A percentile compares a stretch with the other conserved stretches of the same genome.
Conservation (phyloP, 805 yeast genomes). For the Wickerhamomyces xylosicus region DNA sequence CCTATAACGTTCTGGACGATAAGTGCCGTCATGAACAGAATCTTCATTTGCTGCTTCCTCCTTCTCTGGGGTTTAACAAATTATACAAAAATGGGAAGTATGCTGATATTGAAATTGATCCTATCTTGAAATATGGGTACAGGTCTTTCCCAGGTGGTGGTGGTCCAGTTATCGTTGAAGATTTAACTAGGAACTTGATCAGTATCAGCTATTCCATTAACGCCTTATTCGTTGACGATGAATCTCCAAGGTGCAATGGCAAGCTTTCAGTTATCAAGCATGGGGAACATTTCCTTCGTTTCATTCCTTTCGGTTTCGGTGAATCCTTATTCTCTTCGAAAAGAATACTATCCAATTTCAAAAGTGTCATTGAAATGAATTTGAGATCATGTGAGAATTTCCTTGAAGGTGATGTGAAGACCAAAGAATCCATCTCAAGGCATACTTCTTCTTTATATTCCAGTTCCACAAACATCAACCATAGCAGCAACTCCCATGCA, state of each 20-base stretch:
- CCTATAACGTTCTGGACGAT: conserved; percentile 40
- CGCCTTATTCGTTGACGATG: conserved; percentile 44
- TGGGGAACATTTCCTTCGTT: conserved; percentile 25
- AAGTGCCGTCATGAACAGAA: conserved; percentile 37
- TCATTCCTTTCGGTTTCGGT: conserved; percentile 29
- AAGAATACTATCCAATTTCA: conserved; percentile 5
- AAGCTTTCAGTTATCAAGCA: conserved; percentile 24
- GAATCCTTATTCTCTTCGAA: conserved; percentile 13
- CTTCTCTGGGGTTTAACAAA: conserved; percentile 29
- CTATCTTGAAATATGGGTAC: conserved; percentile 38
- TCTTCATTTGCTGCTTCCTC: conserved; percentile 28
- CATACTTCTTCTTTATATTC: not conserved
- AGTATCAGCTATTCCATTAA: conserved; percentile 46
- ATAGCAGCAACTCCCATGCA: not conserved
- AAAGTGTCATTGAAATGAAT: conserved; percentile 4
- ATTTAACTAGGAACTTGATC: conserved; percentile 33
- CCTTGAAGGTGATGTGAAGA: not conserved
- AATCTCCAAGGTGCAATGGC: conserved; percentile 12
- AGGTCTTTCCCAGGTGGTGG: conserved; percentile 30
- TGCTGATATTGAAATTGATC: conserved; percentile 21
- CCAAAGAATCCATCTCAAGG: not conserved
- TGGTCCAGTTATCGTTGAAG: conserved; percentile 42
- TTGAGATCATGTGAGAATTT: not conserved
- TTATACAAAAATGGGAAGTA: conserved; percentile 22
- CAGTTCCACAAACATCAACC: conserved; percentile 1